A percentile compares a stretch with the other conserved stretches of the same genome.
phyloP scores from a whole-genome alignment of 2,329 filamentous ascomycete genomes.

The Rasamsonia emersonii region DNA sequence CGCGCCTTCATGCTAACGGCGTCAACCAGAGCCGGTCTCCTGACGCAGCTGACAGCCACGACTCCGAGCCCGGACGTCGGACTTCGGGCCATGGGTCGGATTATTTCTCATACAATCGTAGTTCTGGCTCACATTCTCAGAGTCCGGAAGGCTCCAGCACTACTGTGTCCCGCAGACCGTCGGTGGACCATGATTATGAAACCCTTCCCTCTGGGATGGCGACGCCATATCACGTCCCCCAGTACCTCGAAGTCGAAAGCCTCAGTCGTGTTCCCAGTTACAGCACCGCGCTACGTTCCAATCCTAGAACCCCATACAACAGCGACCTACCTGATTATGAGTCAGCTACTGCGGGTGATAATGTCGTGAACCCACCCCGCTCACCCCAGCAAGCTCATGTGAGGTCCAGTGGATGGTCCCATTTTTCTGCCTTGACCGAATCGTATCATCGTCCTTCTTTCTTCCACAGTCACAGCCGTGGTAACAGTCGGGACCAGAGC shows the following conservation, averaged over 20 bases:
- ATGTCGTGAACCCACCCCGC: slow-evolving; percentile 20
- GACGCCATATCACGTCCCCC: slow-evolving; percentile 30
- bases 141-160: slow-evolving; percentile 17
- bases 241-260: slow-evolving; percentile 51
- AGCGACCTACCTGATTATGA: slow-evolving; percentile 57
- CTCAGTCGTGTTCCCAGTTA: slow-evolving; percentile 71
- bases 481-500: no score
- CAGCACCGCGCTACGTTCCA: slow-evolving; percentile 60
- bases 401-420: slow-evolving; percentile 27
- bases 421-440: slow-evolving; percentile 19
- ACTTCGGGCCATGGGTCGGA: slow-evolving; percentile 21
- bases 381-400: slow-evolving; percentile 33
- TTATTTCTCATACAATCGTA: slow-evolving; percentile 19
- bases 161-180: slow-evolving; percentile 35
- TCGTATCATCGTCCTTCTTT: slow-evolving; percentile 18
- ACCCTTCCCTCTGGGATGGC: slow-evolving; percentile 37
- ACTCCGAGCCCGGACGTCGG: slow-evolving; percentile 8
- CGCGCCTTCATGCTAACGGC: slow-evolving; percentile 39
- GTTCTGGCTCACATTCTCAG: slow-evolving; percentile 25
- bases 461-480: slow-evolving; percentile 18
- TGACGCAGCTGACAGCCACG: slow-evolving; percentile 14
- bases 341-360: slow-evolving; percentile 38
- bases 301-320: slow-evolving; percentile 47
- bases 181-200: slow-evolving; percentile 39
- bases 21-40: slow-evolving; percentile 14